Percentiles rank a stretch among this genome's conserved stretches.
These are phyloP conservation scores for Geranium rotundifolium DNA, from an alignment of 345 rosid genomes.

Conservation along the genomic window DNA sequence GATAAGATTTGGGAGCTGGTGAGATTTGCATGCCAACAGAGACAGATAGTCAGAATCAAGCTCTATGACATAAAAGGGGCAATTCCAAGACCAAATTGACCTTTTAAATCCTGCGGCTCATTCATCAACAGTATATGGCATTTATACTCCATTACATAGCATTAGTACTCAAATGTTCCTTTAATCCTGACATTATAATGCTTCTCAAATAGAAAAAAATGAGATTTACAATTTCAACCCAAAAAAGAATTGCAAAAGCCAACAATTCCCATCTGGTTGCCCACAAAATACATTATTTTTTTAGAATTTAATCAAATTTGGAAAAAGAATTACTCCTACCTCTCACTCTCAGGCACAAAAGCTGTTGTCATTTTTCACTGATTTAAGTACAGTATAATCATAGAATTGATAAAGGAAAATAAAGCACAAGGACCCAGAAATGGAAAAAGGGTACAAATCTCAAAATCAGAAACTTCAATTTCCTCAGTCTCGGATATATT, in stretches of 20 bases:
- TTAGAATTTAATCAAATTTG: too few species aligned
- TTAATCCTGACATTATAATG: not conserved
- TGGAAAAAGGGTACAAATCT: not conserved
- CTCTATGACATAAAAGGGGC: not conserved
- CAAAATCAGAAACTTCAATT: not conserved
- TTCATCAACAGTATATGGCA: too few species aligned
- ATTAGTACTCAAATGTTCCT: not conserved
- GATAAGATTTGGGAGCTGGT: too few species aligned
- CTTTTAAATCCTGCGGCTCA: not conserved
- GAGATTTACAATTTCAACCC: not conserved
- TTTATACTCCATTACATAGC: not conserved
- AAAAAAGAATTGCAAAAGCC: too few species aligned
- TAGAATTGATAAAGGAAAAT: too few species aligned
- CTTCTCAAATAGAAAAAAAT: not conserved
- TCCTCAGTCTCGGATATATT: not conserved
- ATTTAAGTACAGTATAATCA: too few species aligned
- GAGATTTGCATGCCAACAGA: not conserved
- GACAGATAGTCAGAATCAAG: not conserved
- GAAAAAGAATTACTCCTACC: too few species aligned
- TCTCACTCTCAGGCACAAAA: too few species aligned
- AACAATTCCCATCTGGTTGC: too few species aligned
- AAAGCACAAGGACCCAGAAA: too few species aligned
- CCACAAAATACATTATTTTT: too few species aligned
- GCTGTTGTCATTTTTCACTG: too few species aligned
- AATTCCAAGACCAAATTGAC: not conserved